Evolutionary conservation across 192 early-diverging fungal genomes (phyloP).

Genomic region (Phlyctochytrium arcticum): DNA sequence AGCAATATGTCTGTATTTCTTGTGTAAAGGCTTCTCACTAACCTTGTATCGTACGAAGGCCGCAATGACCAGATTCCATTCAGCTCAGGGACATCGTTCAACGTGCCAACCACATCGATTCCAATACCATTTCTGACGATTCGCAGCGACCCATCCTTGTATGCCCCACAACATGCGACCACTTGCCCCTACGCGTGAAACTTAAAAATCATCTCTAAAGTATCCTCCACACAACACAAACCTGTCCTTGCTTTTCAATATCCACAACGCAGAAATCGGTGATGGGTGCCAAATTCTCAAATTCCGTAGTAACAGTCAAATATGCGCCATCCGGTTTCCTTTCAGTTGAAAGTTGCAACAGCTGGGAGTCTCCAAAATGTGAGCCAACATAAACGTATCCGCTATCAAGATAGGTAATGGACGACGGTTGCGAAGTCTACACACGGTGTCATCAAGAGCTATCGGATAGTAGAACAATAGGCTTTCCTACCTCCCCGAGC

Average conservation of each 20-base stretch:
- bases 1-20: neutral
- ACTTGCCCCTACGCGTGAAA: constrained; percentile 56
- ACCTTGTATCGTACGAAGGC: constrained; percentile 43
- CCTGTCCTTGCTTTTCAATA: constrained; percentile 60
- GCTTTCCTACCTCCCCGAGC: constrained; percentile 47
- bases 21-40: constrained; percentile 17
- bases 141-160: constrained; percentile 68
- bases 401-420: constrained; percentile 64
- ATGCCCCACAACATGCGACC: constrained; percentile 80
- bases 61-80: constrained; percentile 69
- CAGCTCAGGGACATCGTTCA: constrained; percentile 64
- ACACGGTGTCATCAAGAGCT: neutral
- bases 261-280: constrained; percentile 83
- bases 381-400: constrained; percentile 81
- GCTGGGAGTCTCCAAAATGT: constrained; percentile 76
- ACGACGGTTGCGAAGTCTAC: constrained; percentile 41
- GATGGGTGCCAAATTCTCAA: constrained; percentile 76
- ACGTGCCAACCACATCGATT: constrained; percentile 57
- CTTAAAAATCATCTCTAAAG: neutral
- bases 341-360: constrained; percentile 52
- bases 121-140: constrained; percentile 88
- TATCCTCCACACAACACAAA: constrained; percentile 3
- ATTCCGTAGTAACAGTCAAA: constrained; percentile 60
- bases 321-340: constrained; percentile 32
- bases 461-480: neutral